Evolutionary conservation across 208 protist species (phyloP), one percentile per base, ranked within the genome.

Genomic region (Trypanosoma boissoni): DNA sequence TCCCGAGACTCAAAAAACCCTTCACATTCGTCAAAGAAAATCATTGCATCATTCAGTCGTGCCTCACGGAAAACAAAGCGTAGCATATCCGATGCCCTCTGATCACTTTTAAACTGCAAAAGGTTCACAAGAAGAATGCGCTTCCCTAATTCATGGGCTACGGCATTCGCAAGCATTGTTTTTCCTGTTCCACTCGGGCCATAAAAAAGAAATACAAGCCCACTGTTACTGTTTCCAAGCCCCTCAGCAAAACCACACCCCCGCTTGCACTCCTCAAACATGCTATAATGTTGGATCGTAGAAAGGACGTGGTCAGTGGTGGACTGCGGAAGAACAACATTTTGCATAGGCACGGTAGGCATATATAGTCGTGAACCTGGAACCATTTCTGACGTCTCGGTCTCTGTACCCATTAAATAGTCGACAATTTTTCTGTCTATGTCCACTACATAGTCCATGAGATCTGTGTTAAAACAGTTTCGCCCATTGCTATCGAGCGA

Each of bases 21-120:
- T 62, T 97, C 93, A 63, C 93, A 97, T 73, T 97, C 93, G 64
- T 97, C 93, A 54, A 97, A 97, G 58, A 97, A 97, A 34, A 97
- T 74, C 28, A 96, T 83, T 8, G 91, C 86, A 63, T 97, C 83
- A 60, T 82, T 91, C 28, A 97, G 72, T 61, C 93, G 91, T 8
- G 91, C 89, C 67, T 97, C 93, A 31, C 91, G 78, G 51, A 97
- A 96, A 29, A 97, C 66, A 45, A 96, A 96, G 7, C 83, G 78
- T 54, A 97, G 59, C 64, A 91, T 78, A 23, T 96, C 83, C 14
- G 78, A 53, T 18, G 71, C 68, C 58, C 80, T 88, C 10, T 46
- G 60, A n/a, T 78, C 75, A 24, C 58, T 63, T 42, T 88, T 84
- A 60, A 97, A 83, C 62, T 94, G 76, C 36, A 79, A 54, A 39